Percentiles rank a stretch among this genome's conserved stretches.
These are phyloP conservation scores for Fraxinus dipetala DNA, from an alignment of 305 asterid genomes.

Conservation along the genomic window DNA sequence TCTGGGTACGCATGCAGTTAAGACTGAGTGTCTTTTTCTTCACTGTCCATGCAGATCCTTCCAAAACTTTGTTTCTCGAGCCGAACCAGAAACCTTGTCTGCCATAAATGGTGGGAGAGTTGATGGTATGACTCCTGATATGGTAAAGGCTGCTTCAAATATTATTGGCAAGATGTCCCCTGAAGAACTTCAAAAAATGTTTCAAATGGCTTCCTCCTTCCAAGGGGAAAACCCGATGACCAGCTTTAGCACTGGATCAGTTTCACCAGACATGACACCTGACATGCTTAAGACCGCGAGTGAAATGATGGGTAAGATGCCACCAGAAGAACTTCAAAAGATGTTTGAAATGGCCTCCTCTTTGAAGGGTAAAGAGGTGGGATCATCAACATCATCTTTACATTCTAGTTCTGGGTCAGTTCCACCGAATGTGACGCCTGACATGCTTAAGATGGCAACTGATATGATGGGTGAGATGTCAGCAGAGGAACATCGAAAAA, in stretches of 20 bases:
- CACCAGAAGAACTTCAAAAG: conserved; percentile 72
- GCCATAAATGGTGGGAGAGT: conserved; percentile 68
- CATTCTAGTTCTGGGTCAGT: conserved; percentile 40
- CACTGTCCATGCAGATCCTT: conserved; percentile 54
- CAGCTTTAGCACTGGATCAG: conserved; percentile 48
- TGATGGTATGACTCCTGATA: conserved; percentile 78
- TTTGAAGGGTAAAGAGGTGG: conserved; percentile 48
- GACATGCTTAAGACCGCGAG: conserved; percentile 82
- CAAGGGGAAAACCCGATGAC: conserved; percentile 58
- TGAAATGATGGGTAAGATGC: conserved; percentile 86
- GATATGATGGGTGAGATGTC: conserved; percentile 91
- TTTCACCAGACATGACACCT: conserved; percentile 65
- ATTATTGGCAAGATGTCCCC: conserved; percentile 80
- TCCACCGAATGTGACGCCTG: conserved; percentile 63
- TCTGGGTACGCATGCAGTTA: not conserved
- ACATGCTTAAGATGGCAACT: conserved; percentile 83
- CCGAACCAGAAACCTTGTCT: conserved; percentile 75
- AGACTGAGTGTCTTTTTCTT: conserved; percentile 21
- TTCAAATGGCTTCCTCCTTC: conserved; percentile 72
- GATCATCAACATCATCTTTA: conserved; percentile 37
- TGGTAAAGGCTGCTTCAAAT: conserved; percentile 75
- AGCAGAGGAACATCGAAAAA: conserved; percentile 62
- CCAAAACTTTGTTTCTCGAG: conserved; percentile 68
- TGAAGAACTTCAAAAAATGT: conserved; percentile 78
- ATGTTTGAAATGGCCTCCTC: conserved; percentile 81